Evolutionary conservation across 1,284 basidiomycete genomes (phyloP), one percentile per base, ranked within the genome.

Genomic region (Ganoderma lingzhi): DNA sequence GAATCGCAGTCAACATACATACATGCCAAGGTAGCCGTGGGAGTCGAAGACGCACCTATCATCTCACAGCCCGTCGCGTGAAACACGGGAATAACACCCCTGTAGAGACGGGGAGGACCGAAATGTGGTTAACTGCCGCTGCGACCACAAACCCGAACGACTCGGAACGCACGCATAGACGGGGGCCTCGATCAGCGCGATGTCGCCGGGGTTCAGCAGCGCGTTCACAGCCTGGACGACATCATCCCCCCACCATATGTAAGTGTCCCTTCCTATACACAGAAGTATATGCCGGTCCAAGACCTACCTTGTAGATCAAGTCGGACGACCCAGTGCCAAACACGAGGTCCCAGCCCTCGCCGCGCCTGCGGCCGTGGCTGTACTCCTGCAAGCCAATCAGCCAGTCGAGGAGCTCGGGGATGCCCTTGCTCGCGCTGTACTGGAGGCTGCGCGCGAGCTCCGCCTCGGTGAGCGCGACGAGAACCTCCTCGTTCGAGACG

Each of bases 241-340:
- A 37, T 10, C 23, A 23, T 23, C 23, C 35, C n/a, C 17, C 6
- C 44, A n/a, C 6, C 17, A 19, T 32, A 0, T 37, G 14, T 42
- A 14, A 45, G 60, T 45, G 32, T 48, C 28, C 23, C 41, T 39
- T n/a, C 8, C 58, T 17, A 23, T 6, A n/a, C 30, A 28, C 9
- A 6, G 30, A 56, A 5, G 28, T 5, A 56, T 14, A 28, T 5
- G 48, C 23, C 48, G 1, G 28, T 59, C 32, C 23, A 23, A 23
- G 23, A 72, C 80, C 0, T 63, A 92, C 94, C 87, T 97, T 97
- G 83, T 87, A 93, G 69, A 98, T 88, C 72, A 97, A 77, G 83
- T 98, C 96, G 81, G 97, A 96, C 51, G 93, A 94, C 5, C 96
- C 97, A 61, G 85, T 86, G 0, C 96, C 96, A 30, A 97, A 82